These are phyloP conservation scores for Boechera retrofracta DNA, from an alignment of 345 rosid genomes.

Conservation along the genomic window DNA sequence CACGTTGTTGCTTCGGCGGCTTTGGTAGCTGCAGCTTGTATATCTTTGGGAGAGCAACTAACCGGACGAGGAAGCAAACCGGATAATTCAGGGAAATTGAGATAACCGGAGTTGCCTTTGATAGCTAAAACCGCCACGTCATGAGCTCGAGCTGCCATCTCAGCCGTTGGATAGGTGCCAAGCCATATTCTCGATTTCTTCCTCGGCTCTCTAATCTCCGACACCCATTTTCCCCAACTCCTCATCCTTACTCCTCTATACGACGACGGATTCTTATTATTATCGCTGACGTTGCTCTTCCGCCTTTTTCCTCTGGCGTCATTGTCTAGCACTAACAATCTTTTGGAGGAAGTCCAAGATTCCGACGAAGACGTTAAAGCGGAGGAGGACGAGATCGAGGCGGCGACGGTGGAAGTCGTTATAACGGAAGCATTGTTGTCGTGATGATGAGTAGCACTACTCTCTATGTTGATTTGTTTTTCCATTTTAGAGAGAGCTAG, in stretches of 20 bases:
- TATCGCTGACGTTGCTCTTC: conserved; percentile 12
- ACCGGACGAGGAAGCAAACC: conserved; percentile 72
- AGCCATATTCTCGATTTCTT: conserved; percentile 96
- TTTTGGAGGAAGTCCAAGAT: conserved; percentile 33
- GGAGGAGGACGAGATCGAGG: conserved; percentile 31
- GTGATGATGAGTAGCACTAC: conserved; percentile 45
- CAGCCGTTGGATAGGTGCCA: conserved; percentile 84
- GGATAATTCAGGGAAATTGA: conserved; percentile 77
- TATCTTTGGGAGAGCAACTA: conserved; percentile 67
- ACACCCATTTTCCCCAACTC: conserved; percentile 98
- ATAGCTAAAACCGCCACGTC: conserved; percentile 86
- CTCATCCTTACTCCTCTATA: conserved; percentile 92
- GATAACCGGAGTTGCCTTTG: conserved; percentile 71
- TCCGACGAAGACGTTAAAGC: conserved; percentile 39
- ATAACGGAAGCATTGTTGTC: conserved; percentile 30
- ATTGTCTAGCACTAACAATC: conserved; percentile 25
- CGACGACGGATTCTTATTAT: conserved; percentile 49
- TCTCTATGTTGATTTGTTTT: conserved; percentile 52
- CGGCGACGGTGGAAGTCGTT: conserved; percentile 22
- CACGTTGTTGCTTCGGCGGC: conserved; percentile 63
- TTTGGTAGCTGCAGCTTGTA: conserved; percentile 81
- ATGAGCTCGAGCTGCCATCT: conserved; percentile 98
- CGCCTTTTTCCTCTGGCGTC: conserved; percentile 22
- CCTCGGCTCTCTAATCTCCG: conserved; percentile 86
- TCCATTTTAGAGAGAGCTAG: conserved; percentile 35